Percentiles rank a stretch among this genome's conserved stretches.
These are phyloP conservation scores for Podospora sp. DNA, from an alignment of 495 filamentous ascomycete genomes.

Conservation along the genomic window DNA sequence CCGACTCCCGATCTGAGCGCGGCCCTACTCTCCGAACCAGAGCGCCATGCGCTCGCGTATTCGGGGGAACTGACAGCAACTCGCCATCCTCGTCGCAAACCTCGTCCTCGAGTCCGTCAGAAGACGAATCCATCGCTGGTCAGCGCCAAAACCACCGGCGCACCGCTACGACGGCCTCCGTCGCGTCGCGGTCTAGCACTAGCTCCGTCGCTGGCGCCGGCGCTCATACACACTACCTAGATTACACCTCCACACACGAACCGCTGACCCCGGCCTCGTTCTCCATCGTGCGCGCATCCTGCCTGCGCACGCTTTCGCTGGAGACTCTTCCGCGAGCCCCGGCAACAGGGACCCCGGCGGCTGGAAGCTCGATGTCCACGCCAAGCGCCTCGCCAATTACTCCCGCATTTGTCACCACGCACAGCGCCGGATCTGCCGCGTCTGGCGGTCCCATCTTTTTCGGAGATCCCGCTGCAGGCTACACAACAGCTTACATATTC, in stretches of 20 bases:
- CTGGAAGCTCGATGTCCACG: slow-evolving; percentile 37
- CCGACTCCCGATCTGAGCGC: slow-evolving; percentile 36
- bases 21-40: slow-evolving; percentile 51
- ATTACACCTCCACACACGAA: slow-evolving; percentile 83
- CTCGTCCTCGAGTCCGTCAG: slow-evolving; percentile 49
- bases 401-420: slow-evolving; percentile 55
- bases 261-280: slow-evolving; percentile 76
- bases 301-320: slow-evolving; percentile 81
- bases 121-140: slow-evolving; percentile 40
- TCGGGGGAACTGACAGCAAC: slow-evolving; percentile 37
- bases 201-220: slow-evolving; percentile 41
- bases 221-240: slow-evolving; percentile 76
- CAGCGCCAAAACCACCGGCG: slow-evolving; percentile 34
- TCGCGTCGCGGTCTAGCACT: slow-evolving; percentile 47
- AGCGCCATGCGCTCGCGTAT: slow-evolving; percentile 54
- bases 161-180: slow-evolving; percentile 32
- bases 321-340: slow-evolving; percentile 76
- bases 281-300: slow-evolving; percentile 80
- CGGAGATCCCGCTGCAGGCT: slow-evolving; percentile 77
- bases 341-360: slow-evolving; percentile 33
- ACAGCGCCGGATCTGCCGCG: slow-evolving; percentile 41
- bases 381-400: slow-evolving; percentile 39
- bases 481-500: slow-evolving; percentile 92
- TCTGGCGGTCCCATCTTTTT: slow-evolving; percentile 80
- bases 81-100: slow-evolving; percentile 49